phyloP scores from a whole-genome alignment of 805 yeast genomes.

The Saturnispora bothae region DNA sequence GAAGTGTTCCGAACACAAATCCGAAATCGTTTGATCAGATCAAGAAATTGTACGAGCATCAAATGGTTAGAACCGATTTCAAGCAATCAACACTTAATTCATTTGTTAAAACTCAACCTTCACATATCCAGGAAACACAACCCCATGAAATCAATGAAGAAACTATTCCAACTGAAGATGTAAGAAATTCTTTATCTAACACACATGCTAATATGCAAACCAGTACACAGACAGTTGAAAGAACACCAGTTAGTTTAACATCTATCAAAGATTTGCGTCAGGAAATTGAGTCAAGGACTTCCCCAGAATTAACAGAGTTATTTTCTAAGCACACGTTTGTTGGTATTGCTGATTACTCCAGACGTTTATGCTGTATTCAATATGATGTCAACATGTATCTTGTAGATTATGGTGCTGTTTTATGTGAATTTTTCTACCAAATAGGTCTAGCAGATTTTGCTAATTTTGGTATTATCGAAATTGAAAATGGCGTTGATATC shows the following conservation, averaged over 20 bases:
- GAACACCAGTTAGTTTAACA: constrained; percentile 7
- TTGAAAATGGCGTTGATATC: constrained; percentile 26
- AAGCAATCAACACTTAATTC: constrained; percentile 45
- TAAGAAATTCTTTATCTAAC: not conserved
- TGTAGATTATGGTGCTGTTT: constrained; percentile 68
- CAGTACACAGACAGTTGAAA: constrained; percentile 1
- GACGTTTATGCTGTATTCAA: constrained; percentile 75
- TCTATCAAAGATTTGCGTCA: constrained; percentile 39
- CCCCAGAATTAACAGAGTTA: constrained; percentile 50
- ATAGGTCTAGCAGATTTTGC: constrained; percentile 66
- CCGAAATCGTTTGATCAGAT: constrained; percentile 11
- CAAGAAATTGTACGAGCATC: constrained; percentile 45
- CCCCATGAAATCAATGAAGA: not conserved
- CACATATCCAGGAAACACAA: not conserved
- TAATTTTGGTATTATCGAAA: constrained; percentile 57
- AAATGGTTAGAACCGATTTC: constrained; percentile 62
- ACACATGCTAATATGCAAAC: constrained; percentile 4
- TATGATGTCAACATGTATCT: constrained; percentile 66
- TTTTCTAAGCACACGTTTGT: constrained; percentile 64
- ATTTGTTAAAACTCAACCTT: constrained; percentile 10
- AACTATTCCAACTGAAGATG: not conserved
- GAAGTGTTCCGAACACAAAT: not conserved
- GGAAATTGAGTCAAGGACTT: constrained; percentile 35
- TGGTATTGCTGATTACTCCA: constrained; percentile 67
- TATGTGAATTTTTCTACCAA: constrained; percentile 70